These are phyloP conservation scores for Aurifilum marmelostoma DNA, from an alignment of 2,329 filamentous ascomycete species.

Conservation along the genomic window DNA sequence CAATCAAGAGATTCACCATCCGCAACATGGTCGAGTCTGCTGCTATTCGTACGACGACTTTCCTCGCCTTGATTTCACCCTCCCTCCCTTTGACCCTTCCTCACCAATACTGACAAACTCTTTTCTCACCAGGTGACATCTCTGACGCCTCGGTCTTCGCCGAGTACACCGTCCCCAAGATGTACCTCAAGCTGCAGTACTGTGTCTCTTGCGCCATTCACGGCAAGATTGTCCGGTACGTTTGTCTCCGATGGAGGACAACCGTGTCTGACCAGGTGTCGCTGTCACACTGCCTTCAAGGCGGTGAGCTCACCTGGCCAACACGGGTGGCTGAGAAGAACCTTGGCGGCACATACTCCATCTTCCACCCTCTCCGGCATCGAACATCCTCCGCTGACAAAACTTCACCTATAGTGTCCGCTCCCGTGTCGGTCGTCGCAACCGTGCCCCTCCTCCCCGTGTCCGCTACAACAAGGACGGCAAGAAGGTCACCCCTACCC, in stretches of 20 bases:
- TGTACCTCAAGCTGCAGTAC: slow-evolving; percentile 99
- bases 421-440: slow-evolving; percentile 94
- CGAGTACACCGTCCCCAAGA: slow-evolving; percentile 99
- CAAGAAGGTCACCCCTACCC: slow-evolving; percentile 97
- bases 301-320: slow-evolving; percentile 26
- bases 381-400: slow-evolving; percentile 45
- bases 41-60: slow-evolving; percentile 84
- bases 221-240: slow-evolving; percentile 99
- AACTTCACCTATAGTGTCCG: slow-evolving; percentile 75
- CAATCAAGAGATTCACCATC: slow-evolving; percentile 99
- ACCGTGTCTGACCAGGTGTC: slow-evolving; percentile 45
- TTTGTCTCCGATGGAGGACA: slow-evolving; percentile 62
- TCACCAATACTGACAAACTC: slow-evolving; percentile 9
- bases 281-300: slow-evolving; percentile 15
- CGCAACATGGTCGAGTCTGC: slow-evolving; percentile 99
- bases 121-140: slow-evolving; percentile 83
- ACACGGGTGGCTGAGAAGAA: slow-evolving; percentile 52
- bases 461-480: slow-evolving; percentile 99
- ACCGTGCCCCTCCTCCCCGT: slow-evolving; percentile 96
- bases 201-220: slow-evolving; percentile 99
- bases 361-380: slow-evolving; percentile 31
- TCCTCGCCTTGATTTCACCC: not conserved
- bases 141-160: slow-evolving; percentile 98
- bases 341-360: slow-evolving; percentile 39
- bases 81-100: not conserved